These are phyloP conservation scores for Alternaria gaisen DNA, from an alignment of 2,329 filamentous ascomycete genomes.

Conservation along the genomic window DNA sequence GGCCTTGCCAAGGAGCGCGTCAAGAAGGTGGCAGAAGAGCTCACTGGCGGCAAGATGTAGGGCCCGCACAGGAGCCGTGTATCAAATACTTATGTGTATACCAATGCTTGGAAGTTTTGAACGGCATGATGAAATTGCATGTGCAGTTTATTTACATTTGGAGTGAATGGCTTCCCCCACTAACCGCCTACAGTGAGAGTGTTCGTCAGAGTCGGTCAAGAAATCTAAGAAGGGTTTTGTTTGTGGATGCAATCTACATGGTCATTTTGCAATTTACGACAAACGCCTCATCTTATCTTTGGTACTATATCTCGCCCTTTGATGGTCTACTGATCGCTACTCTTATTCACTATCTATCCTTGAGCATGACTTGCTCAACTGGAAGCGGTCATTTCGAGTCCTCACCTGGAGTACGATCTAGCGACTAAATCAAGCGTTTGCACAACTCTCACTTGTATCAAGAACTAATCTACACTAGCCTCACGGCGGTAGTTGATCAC, in stretches of 20 bases:
- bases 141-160: neutral
- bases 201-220: neutral
- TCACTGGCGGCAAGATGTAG: conserved; percentile 70
- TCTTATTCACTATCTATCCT: neutral
- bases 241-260: neutral
- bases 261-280: neutral
- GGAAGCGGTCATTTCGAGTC: neutral
- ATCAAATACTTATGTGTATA: conserved; percentile 2
- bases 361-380: neutral
- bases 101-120: neutral
- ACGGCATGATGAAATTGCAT: neutral
- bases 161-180: neutral
- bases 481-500: neutral
- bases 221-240: neutral
- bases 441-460: neutral
- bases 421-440: neutral
- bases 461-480: neutral
- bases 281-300: neutral
- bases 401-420: neutral
- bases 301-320: neutral
- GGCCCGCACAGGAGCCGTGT: neutral
- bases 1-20: conserved; percentile 65
- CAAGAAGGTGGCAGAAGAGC: conserved; percentile 70
- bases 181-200: neutral
- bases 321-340: neutral